phyloP scores from a whole-genome alignment of 345 rosid species.

The Arabis alpina region DNA sequence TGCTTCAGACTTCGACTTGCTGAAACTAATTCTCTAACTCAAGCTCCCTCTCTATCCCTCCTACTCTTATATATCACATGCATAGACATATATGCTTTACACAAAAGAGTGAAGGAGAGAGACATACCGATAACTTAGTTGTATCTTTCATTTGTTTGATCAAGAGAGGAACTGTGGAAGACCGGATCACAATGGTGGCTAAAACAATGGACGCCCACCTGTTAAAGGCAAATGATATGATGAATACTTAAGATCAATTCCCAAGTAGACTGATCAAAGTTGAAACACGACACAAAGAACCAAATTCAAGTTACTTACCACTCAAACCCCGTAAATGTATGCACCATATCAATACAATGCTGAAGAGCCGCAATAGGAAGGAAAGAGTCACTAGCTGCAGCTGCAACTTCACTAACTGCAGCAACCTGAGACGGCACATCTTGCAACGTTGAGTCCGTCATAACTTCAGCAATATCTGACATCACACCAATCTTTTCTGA shows the following conservation, averaged over 20 bases:
- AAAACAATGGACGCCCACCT: conserved; percentile 91
- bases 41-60: too few species aligned
- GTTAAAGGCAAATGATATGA: conserved; percentile 10
- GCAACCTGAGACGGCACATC: conserved; percentile 57
- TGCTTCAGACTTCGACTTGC: not conserved
- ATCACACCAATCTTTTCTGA: conserved; percentile 54
- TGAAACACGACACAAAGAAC: not conserved
- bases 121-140: conserved; percentile 67
- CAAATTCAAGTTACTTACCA: conserved; percentile 48
- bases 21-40: too few species aligned
- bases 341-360: conserved; percentile 68
- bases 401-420: conserved; percentile 65
- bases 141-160: conserved; percentile 80
- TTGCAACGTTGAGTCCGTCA: conserved; percentile 55
- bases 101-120: not conserved
- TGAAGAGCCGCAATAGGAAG: conserved; percentile 71
- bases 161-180: conserved; percentile 67
- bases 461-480: conserved; percentile 54
- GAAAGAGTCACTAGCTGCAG: conserved; percentile 76
- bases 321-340: conserved; percentile 62
- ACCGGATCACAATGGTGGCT: conserved; percentile 72
- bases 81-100: too few species aligned
- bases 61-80: too few species aligned
- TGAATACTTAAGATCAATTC: not conserved
- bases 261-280: too few species aligned